Evolutionary conservation across 129 eudicot genomes (phyloP).

Genomic region (Oenanthe sinensis): DNA sequence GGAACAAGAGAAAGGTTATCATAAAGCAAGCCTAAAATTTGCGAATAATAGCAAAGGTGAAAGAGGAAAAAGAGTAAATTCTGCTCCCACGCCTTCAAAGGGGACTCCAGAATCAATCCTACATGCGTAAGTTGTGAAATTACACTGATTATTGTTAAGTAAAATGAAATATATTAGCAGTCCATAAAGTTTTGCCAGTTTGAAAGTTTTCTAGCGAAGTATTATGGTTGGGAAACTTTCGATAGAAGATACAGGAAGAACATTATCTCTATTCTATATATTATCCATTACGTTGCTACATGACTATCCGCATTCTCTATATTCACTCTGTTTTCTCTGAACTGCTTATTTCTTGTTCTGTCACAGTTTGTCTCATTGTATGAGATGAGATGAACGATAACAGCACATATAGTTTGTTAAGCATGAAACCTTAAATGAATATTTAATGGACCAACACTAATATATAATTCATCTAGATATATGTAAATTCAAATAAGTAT

Average conservation of each 20-base stretch:
- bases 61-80: slow-evolving; percentile 38
- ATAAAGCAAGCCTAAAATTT: slow-evolving; percentile 59
- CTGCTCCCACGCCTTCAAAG: slow-evolving; percentile 27
- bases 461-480: neutral
- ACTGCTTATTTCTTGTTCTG: neutral
- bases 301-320: neutral
- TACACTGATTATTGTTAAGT: neutral
- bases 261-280: neutral
- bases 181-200: neutral
- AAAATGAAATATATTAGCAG: neutral
- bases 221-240: neutral
- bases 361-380: neutral
- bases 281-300: neutral
- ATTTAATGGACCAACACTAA: neutral
- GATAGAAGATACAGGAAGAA: neutral
- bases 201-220: neutral
- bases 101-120: slow-evolving; percentile 19
- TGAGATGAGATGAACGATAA: neutral
- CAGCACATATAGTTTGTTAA: neutral
- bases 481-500: neutral
- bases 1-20: slow-evolving; percentile 55
- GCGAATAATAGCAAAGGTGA: slow-evolving; percentile 56
- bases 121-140: slow-evolving; percentile 7
- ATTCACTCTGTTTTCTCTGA: neutral
- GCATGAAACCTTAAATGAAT: neutral